Base-by-base conservation (phyloP, 345 rosid genomes). In the Ceriops zippeliana region DNA sequence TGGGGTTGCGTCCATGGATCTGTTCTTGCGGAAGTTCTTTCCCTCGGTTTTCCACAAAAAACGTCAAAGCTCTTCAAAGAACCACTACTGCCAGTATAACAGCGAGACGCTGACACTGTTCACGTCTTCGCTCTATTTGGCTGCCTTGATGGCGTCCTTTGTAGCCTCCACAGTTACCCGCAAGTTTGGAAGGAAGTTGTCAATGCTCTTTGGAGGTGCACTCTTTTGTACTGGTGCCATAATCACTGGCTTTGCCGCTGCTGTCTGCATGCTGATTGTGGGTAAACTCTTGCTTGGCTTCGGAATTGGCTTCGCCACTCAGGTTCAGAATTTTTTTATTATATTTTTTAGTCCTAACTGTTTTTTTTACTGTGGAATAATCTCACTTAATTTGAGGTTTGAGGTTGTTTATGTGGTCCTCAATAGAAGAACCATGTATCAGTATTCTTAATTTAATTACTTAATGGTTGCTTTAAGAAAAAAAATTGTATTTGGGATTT, bases 221-320 rank as follows among this genome's bases (percentile, higher is more conserved):
- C 96, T 92, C 26, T 96, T 96, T 82, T 88, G 79, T 22, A 75
- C 82, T 42, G 99, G 99, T 27, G 98, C 98, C 56, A 74, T 92
- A 46, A 70, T 96, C 68, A 96, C 92, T 51, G 99, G 97, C 42
- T 70, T 80, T 15, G 97, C 99, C 30, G 31, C 84, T 66, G 83
- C 77, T 5, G 88, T 96, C 11, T 90, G 90, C 96, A 96, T 96
- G 98, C 83, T 96, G 59, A 89, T 90, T 63, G 73, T 92, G 32
- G 99, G 99, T 8, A 85, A 98, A 61, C 80, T 96, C 19, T 74
- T 96, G 69, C 96, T 96, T 24, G 98, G 99, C 69, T 92, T 96
- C 30, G 99, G 99, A 49, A 84, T 96, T 53, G 99, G 99, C 17
- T 96, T 96, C 62, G 97, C 98, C 61, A 96, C 90, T 76, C 99